Base-by-base conservation (phyloP, 2,329 filamentous ascomycete species). In the Apiospora malaysiana region DNA sequence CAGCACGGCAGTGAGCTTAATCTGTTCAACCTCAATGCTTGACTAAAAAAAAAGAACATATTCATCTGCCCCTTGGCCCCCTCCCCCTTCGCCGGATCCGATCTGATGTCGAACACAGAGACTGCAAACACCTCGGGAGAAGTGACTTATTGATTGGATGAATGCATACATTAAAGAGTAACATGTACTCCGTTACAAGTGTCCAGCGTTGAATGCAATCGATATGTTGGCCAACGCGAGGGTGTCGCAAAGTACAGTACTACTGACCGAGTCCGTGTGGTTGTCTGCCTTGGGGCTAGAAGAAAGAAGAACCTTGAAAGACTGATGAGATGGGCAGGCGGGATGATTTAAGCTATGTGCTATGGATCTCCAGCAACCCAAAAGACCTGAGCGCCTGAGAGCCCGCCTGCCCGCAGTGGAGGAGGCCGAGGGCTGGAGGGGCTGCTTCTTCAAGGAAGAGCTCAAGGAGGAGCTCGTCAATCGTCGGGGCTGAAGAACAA, bases 1-100 rank as follows among this genome's bases (percentile, higher is more conserved):
- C 49, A 56, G 27, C 51, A 37, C 27, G 27, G 51, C 51, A 59
- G 14, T 32, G 51, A 59, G 51, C 51, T 59, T 59, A 59, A 59
- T 56, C 51, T 59, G 27, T 27, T 32, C 27, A 27, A 59, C 7
- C 16, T 32, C 27, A 27, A 59, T 16, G 16, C 51, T 59, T 59
- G 51, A 32, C 51, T 21, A 49, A 49, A 6, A 32, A 9, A 3
- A 49, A 49, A 6, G 21, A 9, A 3, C 27, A 21, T 32, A 32
- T 32, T 6, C 32, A 32, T 32, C 6, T 32, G 27, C 27, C 51
- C 51, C 51, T 59, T 14, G 42, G 51, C 16, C 27, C 27, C 51
- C 21, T 16, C 10, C 27, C 51, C 42, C 40, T 42, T 14, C 12
- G 40, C 40, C 40, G 2, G 14, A 59, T 32, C 32, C 32, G 32